Percentiles rank a stretch among this genome's conserved stretches.
These are phyloP conservation scores for Gynochthodes officinalis DNA, from an alignment of 257 asterid species.

Conservation along the genomic window DNA sequence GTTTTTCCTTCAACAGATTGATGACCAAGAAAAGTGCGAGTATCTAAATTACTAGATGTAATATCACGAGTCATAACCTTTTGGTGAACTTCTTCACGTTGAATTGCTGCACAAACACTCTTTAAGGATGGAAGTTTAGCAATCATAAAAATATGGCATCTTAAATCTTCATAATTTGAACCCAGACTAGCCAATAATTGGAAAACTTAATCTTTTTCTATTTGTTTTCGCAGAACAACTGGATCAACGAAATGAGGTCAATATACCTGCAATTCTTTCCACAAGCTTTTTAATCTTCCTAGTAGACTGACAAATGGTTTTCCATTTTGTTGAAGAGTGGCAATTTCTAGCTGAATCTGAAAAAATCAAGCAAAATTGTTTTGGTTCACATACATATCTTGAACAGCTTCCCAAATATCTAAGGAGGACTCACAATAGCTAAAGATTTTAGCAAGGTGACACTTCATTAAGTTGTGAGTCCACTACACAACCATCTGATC, in stretches of 20 bases:
- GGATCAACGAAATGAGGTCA: not conserved
- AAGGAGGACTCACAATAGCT: not conserved
- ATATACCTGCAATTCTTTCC: not conserved
- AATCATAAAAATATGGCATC: not conserved
- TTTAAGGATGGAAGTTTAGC: not conserved
- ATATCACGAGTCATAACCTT: not conserved
- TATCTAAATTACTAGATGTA: not conserved
- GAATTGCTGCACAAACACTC: not conserved
- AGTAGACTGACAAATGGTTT: not conserved
- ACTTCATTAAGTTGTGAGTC: not conserved
- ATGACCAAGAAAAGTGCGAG: not conserved
- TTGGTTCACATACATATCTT: not conserved
- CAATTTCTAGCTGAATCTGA: not conserved
- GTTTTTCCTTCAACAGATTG: not conserved
- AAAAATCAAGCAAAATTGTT: not conserved
- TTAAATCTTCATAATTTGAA: not conserved
- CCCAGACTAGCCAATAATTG: not conserved
- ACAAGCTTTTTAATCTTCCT: not conserved
- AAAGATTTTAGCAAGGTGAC: not conserved
- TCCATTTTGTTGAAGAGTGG: not conserved
- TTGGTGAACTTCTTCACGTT: not conserved
- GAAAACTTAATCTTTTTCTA: not conserved
- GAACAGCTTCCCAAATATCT: not conserved
- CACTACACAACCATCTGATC: not conserved
- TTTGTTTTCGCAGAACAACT: not conserved